Evolutionary conservation across 164 flowering plant species (phyloP).

Genomic region (Amborella trichopoda): DNA sequence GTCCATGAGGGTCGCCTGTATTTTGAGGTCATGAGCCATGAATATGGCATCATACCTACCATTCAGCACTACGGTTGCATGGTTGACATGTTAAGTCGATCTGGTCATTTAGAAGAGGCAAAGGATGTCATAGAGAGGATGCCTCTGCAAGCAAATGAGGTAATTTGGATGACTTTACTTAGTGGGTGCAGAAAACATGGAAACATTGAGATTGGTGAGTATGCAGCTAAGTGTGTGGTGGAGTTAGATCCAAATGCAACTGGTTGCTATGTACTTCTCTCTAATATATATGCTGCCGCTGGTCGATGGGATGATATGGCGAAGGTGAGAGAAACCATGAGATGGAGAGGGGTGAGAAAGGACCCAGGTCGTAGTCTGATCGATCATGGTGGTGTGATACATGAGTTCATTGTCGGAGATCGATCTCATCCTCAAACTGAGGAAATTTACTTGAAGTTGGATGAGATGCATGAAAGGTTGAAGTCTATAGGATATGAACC

Average conservation of each 20-base stretch:
- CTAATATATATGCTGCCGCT: slow-evolving; percentile 6
- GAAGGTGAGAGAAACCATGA: slow-evolving; percentile 7
- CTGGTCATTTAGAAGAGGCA: slow-evolving; percentile 9
- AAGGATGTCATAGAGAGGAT: slow-evolving; percentile 1
- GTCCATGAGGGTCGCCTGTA: slow-evolving; percentile 5
- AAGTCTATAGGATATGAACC: slow-evolving; percentile 1
- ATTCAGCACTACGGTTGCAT: slow-evolving; percentile 12
- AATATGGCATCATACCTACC: slow-evolving; percentile 5
- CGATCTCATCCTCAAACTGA: slow-evolving; percentile 1
- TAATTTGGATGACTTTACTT: slow-evolving; percentile 10
- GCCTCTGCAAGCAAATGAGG: slow-evolving; percentile 9
- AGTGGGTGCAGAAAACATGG: slow-evolving; percentile 5
- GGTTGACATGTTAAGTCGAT: slow-evolving; percentile 12
- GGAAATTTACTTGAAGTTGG: slow-evolving; percentile 2
- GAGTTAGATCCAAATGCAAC: slow-evolving; percentile 8
- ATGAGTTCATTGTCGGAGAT: slow-evolving; percentile 8
- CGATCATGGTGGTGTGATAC: slow-evolving; percentile 4
- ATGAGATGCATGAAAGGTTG: slow-evolving; percentile 1
- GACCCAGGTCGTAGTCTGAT: slow-evolving; percentile 7
- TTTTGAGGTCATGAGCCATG: slow-evolving; percentile 6
- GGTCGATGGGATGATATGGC: slow-evolving; percentile 1
- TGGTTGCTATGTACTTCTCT: slow-evolving; percentile 8
- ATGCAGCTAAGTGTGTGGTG: slow-evolving; percentile 7
- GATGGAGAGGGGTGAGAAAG: slow-evolving; percentile 1
- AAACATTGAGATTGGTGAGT: slow-evolving; percentile 6